phyloP scores from a whole-genome alignment of 78 protist species.

The Speleostelium caveatum region DNA sequence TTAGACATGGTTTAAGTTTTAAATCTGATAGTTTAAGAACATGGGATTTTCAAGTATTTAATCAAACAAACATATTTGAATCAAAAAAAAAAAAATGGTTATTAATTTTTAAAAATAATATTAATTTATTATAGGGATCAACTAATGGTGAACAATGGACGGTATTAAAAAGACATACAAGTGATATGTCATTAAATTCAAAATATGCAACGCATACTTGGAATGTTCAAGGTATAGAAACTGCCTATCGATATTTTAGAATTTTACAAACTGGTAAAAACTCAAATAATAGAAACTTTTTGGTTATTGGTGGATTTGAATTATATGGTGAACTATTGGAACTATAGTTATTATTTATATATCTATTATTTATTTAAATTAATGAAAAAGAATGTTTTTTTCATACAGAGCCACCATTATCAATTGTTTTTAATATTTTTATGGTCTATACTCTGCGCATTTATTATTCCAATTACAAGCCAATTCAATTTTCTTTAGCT shows the following conservation, averaged over 20 bases:
- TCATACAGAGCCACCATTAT: not conserved
- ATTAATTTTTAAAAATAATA: not conserved
- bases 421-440: not conserved
- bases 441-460: too few relatives aligned
- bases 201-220: constrained; percentile 85
- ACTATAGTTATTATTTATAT: not conserved
- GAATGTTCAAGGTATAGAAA: constrained; percentile 50
- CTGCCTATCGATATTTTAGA: constrained; percentile 81
- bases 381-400: not conserved
- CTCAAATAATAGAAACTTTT: constrained; percentile 83
- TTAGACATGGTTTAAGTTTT: constrained; percentile 87
- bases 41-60: constrained; percentile 86
- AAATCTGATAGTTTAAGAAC: constrained; percentile 85
- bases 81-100: not conserved
- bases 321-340: constrained; percentile 86
- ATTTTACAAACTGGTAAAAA: constrained; percentile 86
- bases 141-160: constrained; percentile 85
- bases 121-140: constrained; percentile 53
- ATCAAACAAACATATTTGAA: not conserved
- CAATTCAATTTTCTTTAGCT: not conserved
- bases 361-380: too few relatives aligned
- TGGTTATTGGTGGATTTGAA: constrained; percentile 85
- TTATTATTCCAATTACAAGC: not conserved
- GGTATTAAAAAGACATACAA: constrained; percentile 78
- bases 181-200: constrained; percentile 80